These are phyloP conservation scores for Hypsizygus ulmarius DNA, from an alignment of 1,284 basidiomycete genomes.

Conservation along the genomic window DNA sequence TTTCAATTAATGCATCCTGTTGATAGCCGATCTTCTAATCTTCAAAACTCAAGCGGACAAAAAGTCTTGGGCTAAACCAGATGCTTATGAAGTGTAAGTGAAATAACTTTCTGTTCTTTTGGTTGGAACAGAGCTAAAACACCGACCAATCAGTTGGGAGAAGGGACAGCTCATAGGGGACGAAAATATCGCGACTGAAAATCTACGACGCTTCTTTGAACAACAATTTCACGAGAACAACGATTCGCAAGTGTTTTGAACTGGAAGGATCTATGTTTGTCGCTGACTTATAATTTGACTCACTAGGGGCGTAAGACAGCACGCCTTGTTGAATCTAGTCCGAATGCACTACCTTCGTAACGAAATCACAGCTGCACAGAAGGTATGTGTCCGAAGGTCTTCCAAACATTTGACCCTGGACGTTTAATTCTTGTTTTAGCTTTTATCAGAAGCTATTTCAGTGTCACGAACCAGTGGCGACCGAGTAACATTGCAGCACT, in stretches of 20 bases:
- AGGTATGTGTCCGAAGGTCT: constrained; percentile 39
- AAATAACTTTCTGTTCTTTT: background rate
- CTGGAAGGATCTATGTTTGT: background rate
- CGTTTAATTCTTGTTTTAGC: constrained; percentile 36
- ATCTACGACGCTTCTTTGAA: constrained; percentile 74
- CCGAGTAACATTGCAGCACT: constrained; percentile 69
- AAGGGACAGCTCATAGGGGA: constrained; percentile 61
- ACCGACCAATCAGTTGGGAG: constrained; percentile 51
- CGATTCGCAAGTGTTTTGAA: constrained; percentile 59
- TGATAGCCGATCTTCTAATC: constrained; percentile 50
- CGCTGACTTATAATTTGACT: constrained; percentile 6
- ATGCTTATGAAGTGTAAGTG: constrained; percentile 59
- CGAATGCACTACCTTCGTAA: constrained; percentile 70
- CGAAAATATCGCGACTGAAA: constrained; percentile 64
- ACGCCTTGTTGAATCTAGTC: constrained; percentile 73
- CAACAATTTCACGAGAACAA: constrained; percentile 75
- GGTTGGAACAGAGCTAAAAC: background rate
- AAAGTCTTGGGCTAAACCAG: constrained; percentile 59
- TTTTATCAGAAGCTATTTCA: constrained; percentile 70
- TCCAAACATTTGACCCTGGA: constrained; percentile 1
- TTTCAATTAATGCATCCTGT: constrained; percentile 4
- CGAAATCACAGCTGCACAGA: constrained; percentile 63
- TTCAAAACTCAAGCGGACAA: constrained; percentile 67
- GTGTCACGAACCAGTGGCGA: constrained; percentile 71
- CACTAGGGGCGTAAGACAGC: constrained; percentile 69